Evolutionary conservation across 1,284 basidiomycete genomes (phyloP), one percentile per base, ranked within the genome.

Genomic region (Microbotryomycetes sp.): DNA sequence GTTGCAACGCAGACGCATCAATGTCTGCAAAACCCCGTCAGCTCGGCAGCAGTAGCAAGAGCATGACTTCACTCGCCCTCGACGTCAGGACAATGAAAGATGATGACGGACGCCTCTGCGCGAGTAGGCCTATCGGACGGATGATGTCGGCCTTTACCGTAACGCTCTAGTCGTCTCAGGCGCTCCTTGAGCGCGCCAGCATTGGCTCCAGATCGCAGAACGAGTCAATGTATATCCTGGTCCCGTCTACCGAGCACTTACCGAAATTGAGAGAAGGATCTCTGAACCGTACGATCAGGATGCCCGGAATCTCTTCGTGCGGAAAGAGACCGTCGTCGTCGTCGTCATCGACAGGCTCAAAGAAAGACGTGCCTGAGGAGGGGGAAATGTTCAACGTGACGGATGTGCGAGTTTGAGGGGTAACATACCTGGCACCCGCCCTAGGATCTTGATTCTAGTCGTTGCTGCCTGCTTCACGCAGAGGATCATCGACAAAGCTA

Each of bases 181-280:
- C 92, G 85, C 73, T 93, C 92, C 82, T 80, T 80, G 45, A 93
- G 77, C 69, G 91, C 89, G 31, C 88, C 88, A 21, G 90, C 91
- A 73, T 94, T 94, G 23, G 91, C 88, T 88, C 45, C 13, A 46
- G 9, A n/a, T 15, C 3, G 28, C 6, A n/a, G n/a, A n/a, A n/a
- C n/a, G n/a, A n/a, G n/a, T n/a, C n/a, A n/a, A n/a, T n/a, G n/a
- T n/a, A n/a, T n/a, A n/a, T n/a, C n/a, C n/a, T n/a, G n/a, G n/a
- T n/a, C n/a, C n/a, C n/a, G n/a, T n/a, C n/a, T n/a, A n/a, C 23
- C 41, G 48, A 27, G 59, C 53, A 75, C 80, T 24, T 59, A 85
- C 85, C 88, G 71, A 92, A 92, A 69, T 88, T 86, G 13, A 92
- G 77, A 1, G 60, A 60, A 67, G 83, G 85, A 76, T 92, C 89